phyloP scores from a whole-genome alignment of 148 eudicot species.

The Talinum fruticosum region DNA sequence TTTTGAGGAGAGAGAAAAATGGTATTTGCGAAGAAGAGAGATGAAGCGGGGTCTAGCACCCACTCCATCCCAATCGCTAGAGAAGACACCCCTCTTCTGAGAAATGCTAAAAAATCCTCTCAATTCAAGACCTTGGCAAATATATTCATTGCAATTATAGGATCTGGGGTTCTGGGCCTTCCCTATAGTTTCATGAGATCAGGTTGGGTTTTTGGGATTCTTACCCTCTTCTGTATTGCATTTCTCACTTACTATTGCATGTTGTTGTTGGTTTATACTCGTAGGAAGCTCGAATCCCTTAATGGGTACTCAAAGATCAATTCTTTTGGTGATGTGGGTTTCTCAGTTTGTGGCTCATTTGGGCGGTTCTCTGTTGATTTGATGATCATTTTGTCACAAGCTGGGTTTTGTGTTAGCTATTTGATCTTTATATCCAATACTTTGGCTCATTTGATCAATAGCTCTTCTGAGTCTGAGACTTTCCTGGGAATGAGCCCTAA shows the following conservation, averaged over 20 bases:
- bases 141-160: conserved; percentile 62
- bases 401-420: conserved; percentile 75
- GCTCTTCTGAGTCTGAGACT: conserved; percentile 14
- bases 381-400: conserved; percentile 70
- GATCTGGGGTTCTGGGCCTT: conserved; percentile 72
- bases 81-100: conserved; percentile 56
- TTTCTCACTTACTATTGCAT: conserved; percentile 48
- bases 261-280: conserved; percentile 52
- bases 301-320: conserved; percentile 43
- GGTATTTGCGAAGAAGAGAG: conserved; percentile 33
- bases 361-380: conserved; percentile 63
- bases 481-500: conserved; percentile 46
- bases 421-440: conserved; percentile 64
- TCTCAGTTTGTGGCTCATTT: conserved; percentile 54
- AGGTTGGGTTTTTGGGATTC: conserved; percentile 49
- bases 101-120: conserved; percentile 39
- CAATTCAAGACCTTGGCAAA: conserved; percentile 67
- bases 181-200: conserved; percentile 65
- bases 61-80: conserved; percentile 32
- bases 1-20: conserved; percentile 14
- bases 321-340: conserved; percentile 80
- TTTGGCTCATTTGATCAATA: conserved; percentile 42
- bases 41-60: conserved; percentile 47
- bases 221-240: conserved; percentile 41
- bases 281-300: conserved; percentile 43